These are phyloP conservation scores for Citrus unshiu DNA, from an alignment of 345 rosid genomes.

Conservation along the genomic window DNA sequence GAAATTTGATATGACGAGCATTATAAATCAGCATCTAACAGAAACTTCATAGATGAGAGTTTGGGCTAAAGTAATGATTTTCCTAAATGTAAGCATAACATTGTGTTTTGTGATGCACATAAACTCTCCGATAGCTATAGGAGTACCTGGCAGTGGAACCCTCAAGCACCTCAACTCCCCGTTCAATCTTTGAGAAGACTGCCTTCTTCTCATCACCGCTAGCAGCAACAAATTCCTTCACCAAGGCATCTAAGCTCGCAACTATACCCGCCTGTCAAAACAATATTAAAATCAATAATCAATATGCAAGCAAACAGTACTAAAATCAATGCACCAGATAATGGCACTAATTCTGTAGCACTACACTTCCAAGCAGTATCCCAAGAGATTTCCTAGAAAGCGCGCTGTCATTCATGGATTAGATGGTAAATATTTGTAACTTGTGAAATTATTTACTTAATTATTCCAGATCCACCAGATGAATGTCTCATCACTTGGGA, in stretches of 20 bases:
- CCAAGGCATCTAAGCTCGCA: conserved; percentile 69
- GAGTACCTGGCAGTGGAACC: conserved; percentile 64
- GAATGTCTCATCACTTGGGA: not conserved
- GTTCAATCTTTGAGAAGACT: conserved; percentile 58
- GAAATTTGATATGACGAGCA: not conserved
- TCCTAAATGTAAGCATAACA: not conserved
- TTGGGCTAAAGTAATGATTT: not conserved
- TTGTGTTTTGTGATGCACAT: not conserved
- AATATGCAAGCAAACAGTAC: not conserved
- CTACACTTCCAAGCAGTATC: not conserved
- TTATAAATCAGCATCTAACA: not conserved
- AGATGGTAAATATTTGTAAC: not conserved
- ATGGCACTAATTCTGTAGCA: not conserved
- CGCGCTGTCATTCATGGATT: not conserved
- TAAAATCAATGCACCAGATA: not conserved
- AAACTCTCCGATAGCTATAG: not conserved
- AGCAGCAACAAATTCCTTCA: conserved; percentile 83
- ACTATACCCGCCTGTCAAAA: conserved; percentile 77
- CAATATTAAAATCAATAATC: not conserved
- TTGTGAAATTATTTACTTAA: not conserved
- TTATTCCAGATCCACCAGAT: not conserved
- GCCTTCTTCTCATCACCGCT: conserved; percentile 68
- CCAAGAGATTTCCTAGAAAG: not conserved
- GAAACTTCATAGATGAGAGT: not conserved
- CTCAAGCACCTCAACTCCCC: conserved; percentile 69